A percentile compares a stretch with the other conserved stretches of the same genome.
phyloP scores from a whole-genome alignment of 768 basidiomycete species.

The Macrocybe gigantea region DNA sequence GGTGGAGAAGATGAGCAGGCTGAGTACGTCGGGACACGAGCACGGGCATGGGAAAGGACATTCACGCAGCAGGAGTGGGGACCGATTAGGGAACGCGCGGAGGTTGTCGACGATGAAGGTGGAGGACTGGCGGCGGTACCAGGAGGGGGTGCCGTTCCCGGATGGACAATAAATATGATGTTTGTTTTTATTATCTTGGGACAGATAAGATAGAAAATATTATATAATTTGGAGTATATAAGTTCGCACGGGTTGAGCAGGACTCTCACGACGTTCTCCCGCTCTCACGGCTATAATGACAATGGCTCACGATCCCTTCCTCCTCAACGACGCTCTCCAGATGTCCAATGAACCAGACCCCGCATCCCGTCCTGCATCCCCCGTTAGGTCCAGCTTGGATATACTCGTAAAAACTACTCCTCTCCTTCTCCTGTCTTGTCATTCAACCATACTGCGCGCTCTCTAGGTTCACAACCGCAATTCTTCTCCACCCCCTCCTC shows the following conservation, averaged over 20 bases:
- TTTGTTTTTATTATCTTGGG: conserved; percentile 2
- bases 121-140: conserved; percentile 79
- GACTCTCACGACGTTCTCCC: conserved; percentile 28
- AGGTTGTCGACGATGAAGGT: conserved; percentile 75
- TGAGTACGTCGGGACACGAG: conserved; percentile 37
- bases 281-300: conserved; percentile 42
- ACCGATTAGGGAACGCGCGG: conserved; percentile 49
- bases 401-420: too few relatives aligned
- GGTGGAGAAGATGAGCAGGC: conserved; percentile 58
- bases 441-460: conserved; percentile 15
- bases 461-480: conserved; percentile 17
- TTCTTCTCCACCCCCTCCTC: conserved; percentile 9
- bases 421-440: conserved; percentile 13
- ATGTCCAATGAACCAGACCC: conserved; percentile 24
- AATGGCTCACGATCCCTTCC: conserved; percentile 40
- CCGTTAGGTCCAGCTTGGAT: conserved; percentile 5
- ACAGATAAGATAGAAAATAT: not conserved
- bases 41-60: conserved; percentile 40
- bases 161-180: conserved; percentile 17
- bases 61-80: conserved; percentile 55
- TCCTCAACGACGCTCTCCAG: conserved; percentile 38
- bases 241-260: conserved; percentile 11
- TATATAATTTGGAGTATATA: not conserved
- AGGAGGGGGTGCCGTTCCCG: conserved; percentile 65
- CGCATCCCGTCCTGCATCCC: conserved; percentile 12